Evolutionary conservation across 2,329 filamentous ascomycete species (phyloP).

Genomic region (Nemania diffusa): DNA sequence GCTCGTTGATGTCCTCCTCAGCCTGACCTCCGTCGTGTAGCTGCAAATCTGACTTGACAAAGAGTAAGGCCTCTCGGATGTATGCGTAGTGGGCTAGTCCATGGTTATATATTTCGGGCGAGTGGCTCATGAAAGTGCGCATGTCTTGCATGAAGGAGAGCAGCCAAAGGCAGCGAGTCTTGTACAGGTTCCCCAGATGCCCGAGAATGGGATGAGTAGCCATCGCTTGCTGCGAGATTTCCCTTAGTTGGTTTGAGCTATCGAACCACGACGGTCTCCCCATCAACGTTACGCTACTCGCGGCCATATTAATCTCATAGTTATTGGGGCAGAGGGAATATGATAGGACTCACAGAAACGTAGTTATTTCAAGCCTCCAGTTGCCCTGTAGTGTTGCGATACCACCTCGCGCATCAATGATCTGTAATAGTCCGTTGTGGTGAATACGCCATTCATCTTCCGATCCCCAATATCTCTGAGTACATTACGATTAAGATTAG

Average conservation of each 20-base stretch:
- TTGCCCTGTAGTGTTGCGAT: conserved; percentile 45
- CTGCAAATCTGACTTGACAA: conserved; percentile 21
- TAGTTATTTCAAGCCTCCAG: conserved; percentile 43
- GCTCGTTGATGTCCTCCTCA: conserved; percentile 13
- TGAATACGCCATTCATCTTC: conserved; percentile 50
- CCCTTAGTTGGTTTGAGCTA: conserved; percentile 30
- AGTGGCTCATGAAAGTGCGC: conserved; percentile 28
- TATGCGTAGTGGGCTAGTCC: conserved; percentile 22
- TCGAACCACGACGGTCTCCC: conserved; percentile 32
- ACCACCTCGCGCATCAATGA: conserved; percentile 51
- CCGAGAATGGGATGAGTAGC: conserved; percentile 21
- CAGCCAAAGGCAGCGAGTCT: conserved; percentile 30
- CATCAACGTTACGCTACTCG: conserved; percentile 25
- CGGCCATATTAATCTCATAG: not conserved
- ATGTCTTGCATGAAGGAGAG: conserved; percentile 34
- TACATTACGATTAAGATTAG: not conserved
- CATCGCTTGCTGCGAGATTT: conserved; percentile 29
- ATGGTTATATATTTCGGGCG: conserved; percentile 24
- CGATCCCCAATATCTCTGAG: conserved; percentile 49
- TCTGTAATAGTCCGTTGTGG: conserved; percentile 47
- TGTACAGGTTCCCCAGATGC: conserved; percentile 27
- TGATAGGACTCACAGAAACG: conserved; percentile 44
- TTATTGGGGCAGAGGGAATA: not conserved
- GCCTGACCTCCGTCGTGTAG: conserved; percentile 13
- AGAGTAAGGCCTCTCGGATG: conserved; percentile 26